Base-by-base conservation (phyloP, 2,329 filamentous ascomycete genomes). In the Incumbomyces lentus region DNA sequence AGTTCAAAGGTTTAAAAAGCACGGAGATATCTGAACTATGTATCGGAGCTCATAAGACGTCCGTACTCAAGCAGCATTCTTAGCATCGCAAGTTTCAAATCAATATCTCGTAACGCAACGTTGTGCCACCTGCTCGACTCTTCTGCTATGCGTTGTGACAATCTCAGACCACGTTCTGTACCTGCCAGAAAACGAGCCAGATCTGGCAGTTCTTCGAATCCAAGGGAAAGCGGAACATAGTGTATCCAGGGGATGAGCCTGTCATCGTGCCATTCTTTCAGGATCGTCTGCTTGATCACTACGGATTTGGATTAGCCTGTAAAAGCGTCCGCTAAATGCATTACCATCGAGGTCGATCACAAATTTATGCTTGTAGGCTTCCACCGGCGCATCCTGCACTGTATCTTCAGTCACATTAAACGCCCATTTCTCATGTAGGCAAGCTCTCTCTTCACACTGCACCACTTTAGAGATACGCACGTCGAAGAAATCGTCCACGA, bases 201-300 rank as follows among this genome's bases (percentile, higher is more conserved):
- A 38, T 77, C 80, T 50, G 80, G 87, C 56, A 84, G 73, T 55
- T 89, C 86, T 32, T 76, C 67, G 56, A 81, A 87, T 1, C 79
- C 75, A 57, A 77, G 83, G 59, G 87, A 82, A 73, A 90, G 79
- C 13, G 86, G 86, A 2, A 87, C 79, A 56, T 86, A 90, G 63
- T 90, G 86, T 57, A 79, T 78, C 85, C 86, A 92, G 0, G 83
- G 74, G 2, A 86, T 68, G 1, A 90, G 69, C 2, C 85, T 73
- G 36, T 74, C 76, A 60, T 89, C 85, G 59, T 89, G 84, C 86
- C 85, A 92, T 61, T 90, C 86, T 17, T 76, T 74, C 65, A 81
- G 90, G 16, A 90, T 68, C 0, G 85, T 87, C 7, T 81, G 77
- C 66, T 90, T 90, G 64, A 90, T 76, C 0, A 82, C 82, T 6